Base-by-base conservation (phyloP, 2,329 filamentous ascomycete genomes). In the Pseudogymnoascus sp. region DNA sequence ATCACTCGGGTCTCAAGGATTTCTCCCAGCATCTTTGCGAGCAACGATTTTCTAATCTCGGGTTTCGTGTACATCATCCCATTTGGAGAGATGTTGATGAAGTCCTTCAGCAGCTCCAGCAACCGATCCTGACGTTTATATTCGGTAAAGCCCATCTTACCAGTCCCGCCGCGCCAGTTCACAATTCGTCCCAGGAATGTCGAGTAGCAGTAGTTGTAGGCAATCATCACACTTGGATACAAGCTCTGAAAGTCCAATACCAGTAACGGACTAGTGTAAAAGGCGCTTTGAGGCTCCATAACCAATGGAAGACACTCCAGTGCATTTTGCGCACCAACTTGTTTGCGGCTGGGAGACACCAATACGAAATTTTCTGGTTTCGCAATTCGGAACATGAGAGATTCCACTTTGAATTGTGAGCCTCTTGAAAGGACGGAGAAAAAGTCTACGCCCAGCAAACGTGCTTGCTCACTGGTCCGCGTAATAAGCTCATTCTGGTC, bases 131-230 rank as follows among this genome's bases (percentile, higher is more conserved):
- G 84, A 24, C 94, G 84, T 65, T 87, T 81, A 74, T 95, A 97
- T 64, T 96, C 88, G 29, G 86, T 85, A 71, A 97, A 96, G 0
- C 94, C 94, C 88, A 99, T 91, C 75, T 97, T 96, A 15, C 57
- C 26, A 77, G 91, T 92, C 31, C 83, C 85, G 2, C 92, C 92
- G n/a, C 91, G 85, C 93, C 93, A 97, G 67, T 86, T 84, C 29
- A 86, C 84, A 39, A 96, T 86, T 31, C 94, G 85, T 0, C 94
- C 94, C 0, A 97, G 80, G 68, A 92, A 99, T 0, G 94, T 99
- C 0, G 94, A 97, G 71, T 99, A 99, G 76, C 94, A 99, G 71
- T 97, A 94, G 70, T 99, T 99, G 77, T 99, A 97, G 0, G 94
- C 94, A 71, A 99, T 97, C 92, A 99, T 97, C 63, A 97, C 87